Evolutionary conservation across 495 filamentous ascomycete genomes (phyloP).

Genomic region (Penicillium bovifimosum): DNA sequence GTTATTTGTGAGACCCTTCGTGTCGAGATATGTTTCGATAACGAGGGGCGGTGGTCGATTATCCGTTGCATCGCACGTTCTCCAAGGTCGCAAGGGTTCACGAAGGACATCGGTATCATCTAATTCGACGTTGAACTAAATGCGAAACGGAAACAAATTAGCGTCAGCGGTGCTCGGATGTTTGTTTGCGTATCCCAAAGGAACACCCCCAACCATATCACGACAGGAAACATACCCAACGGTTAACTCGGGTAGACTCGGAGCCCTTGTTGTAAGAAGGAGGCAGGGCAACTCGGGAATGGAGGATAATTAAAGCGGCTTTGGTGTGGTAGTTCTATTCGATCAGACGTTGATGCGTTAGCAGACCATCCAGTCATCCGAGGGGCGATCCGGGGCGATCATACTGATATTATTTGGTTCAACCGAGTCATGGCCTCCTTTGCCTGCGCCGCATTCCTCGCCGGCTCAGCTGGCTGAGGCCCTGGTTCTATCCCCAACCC

Average conservation of each 20-base stretch:
- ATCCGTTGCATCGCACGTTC: slow-evolving; percentile 65
- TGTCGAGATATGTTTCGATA: slow-evolving; percentile 86
- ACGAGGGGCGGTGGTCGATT: slow-evolving; percentile 79
- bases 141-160: slow-evolving; percentile 10
- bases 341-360: slow-evolving; percentile 9
- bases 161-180: background rate
- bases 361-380: background rate
- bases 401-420: slow-evolving; percentile 86
- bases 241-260: slow-evolving; percentile 64
- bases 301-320: slow-evolving; percentile 77
- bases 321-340: slow-evolving; percentile 85
- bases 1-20: slow-evolving; percentile 69
- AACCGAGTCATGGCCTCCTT: slow-evolving; percentile 67
- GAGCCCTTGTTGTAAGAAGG: slow-evolving; percentile 55
- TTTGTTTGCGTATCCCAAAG: background rate
- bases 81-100: slow-evolving; percentile 76
- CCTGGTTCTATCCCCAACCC: slow-evolving; percentile 40
- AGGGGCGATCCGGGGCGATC: slow-evolving; percentile 14
- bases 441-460: slow-evolving; percentile 28
- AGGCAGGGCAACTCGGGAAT: slow-evolving; percentile 66
- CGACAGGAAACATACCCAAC: slow-evolving; percentile 70
- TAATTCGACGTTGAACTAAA: slow-evolving; percentile 86
- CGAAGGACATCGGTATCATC: slow-evolving; percentile 84
- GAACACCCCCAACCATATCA: background rate
- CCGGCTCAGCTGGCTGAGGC: slow-evolving; percentile 38